These are phyloP conservation scores for Rhizopogon vinicolor DNA, from an alignment of 768 basidiomycete genomes.

Conservation along the genomic window DNA sequence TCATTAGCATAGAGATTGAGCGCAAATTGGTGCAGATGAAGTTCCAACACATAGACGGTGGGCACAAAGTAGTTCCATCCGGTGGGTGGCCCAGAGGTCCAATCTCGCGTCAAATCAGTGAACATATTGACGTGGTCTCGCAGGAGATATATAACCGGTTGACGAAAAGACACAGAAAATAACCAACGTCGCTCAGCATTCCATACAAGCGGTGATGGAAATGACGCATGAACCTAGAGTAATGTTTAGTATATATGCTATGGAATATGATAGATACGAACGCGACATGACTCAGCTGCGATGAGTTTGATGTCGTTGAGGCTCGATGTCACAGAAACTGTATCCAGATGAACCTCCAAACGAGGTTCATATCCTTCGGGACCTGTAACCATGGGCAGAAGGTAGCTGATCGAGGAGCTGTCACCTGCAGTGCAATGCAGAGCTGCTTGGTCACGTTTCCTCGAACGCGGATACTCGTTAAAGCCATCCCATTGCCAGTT, in stretches of 20 bases:
- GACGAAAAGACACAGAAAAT: conserved; percentile 65
- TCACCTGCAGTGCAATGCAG: conserved; percentile 75
- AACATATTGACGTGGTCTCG: conserved; percentile 95
- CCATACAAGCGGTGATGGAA: conserved; percentile 84
- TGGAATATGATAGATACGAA: conserved; percentile 27
- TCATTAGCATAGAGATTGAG: conserved; percentile 88
- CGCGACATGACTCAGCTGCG: conserved; percentile 72
- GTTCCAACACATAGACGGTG: conserved; percentile 64
- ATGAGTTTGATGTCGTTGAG: conserved; percentile 84
- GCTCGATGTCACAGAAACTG: conserved; percentile 73
- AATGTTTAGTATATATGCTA: conserved; percentile 4
- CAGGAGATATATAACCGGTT: conserved; percentile 72
- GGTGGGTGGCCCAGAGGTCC: conserved; percentile 77
- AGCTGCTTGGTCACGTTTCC: conserved; percentile 61
- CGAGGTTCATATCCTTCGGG: conserved; percentile 72
- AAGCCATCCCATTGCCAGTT: conserved; percentile 92
- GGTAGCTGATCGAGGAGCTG: conserved; percentile 81
- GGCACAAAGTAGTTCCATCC: conserved; percentile 85
- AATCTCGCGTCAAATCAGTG: conserved; percentile 89
- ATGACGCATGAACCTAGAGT: conserved; percentile 57
- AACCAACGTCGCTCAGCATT: conserved; percentile 76
- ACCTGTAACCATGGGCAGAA: conserved; percentile 75
- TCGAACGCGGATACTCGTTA: conserved; percentile 41
- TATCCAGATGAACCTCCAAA: conserved; percentile 80
- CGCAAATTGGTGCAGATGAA: conserved; percentile 72